Evolutionary conservation across 2,329 filamentous ascomycete genomes (phyloP), one percentile per base, ranked within the genome.

Genomic region (Piedraia hortae): DNA sequence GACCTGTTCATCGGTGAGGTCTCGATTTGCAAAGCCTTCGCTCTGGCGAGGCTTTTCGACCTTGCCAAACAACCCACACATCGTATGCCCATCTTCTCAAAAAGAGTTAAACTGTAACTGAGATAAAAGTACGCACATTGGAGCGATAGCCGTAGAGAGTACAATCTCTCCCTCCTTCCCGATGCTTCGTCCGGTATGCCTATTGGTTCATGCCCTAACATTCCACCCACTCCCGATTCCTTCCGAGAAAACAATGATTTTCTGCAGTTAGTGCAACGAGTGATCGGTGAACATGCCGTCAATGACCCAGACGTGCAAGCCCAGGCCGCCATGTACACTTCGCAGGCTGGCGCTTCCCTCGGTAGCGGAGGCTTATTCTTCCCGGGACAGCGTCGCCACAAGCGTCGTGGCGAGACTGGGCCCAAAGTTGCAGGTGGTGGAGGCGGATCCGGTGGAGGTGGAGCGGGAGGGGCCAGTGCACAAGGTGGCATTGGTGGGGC

Each of bases 261-360:
- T 38, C 42, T 63, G 10, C 35, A 45, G 6, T 55, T 62, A 22
- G 42, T 68, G 1, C 57, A 64, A 31, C 50, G 53, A 3, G 55
- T 64, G 4, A 44, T 65, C 24, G 42, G 49, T 13, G 41, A 55
- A 16, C 42, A 64, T 35, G 62, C 60, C 1, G 44, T 49, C 10
- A 37, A 53, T 22, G 62, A 68, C 28, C 59, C 59, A 0, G 49
- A 53, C 10, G 53, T 63, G 6, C 47, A 57, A 28, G 54, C 54
- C 3, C 59, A 65, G 41, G 62, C 62, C 3, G 49, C 56, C 17
- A 56, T 60, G 23, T 65, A 62, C 46, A 54, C 54, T 4, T 64
- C 59, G 2, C 54, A 56, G 2, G 51, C 57, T 4, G 62, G 61
- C 11, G 53, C 56, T 16, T 52, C 52, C 14, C 41, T 64, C 9